Evolutionary conservation across 2,329 filamentous ascomycete genomes (phyloP).

Genomic region (Verticillium nubilum): DNA sequence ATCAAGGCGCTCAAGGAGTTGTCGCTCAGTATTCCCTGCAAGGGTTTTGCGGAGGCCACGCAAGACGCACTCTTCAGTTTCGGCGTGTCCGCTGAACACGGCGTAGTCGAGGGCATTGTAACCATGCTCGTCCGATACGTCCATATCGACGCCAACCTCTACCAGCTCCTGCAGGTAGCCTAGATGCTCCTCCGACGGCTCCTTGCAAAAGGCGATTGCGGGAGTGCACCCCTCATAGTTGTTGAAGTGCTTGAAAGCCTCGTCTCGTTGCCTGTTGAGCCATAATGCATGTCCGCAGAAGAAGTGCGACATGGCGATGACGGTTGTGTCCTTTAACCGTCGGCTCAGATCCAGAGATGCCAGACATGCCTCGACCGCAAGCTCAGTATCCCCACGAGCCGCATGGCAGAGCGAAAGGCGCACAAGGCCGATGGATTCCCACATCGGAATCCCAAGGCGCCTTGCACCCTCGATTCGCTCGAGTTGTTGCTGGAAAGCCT

Average conservation of each 20-base stretch:
- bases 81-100: constrained; percentile 22
- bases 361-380: background rate
- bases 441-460: constrained; percentile 1
- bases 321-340: constrained; percentile 16
- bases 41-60: constrained; percentile 14
- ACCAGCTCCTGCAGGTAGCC: constrained; percentile 25
- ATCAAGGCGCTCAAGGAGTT: background rate
- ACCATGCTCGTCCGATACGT: constrained; percentile 23
- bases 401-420: constrained; percentile 27
- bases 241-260: constrained; percentile 24
- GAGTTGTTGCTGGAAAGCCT: background rate
- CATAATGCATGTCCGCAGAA: constrained; percentile 25
- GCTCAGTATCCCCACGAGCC: constrained; percentile 12
- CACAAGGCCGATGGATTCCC: constrained; percentile 22
- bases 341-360: background rate
- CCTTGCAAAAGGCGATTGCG: constrained; percentile 29
- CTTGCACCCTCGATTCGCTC: background rate
- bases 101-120: constrained; percentile 31
- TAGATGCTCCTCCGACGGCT: constrained; percentile 28
- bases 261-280: constrained; percentile 13
- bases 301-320: constrained; percentile 22
- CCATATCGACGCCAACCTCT: constrained; percentile 24
- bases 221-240: constrained; percentile 19
- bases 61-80: constrained; percentile 19
- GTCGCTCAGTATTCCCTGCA: constrained; percentile 1